Evolutionary conservation across 2,329 filamentous ascomycete genomes (phyloP).

Genomic region (Exserohilum turcica): DNA sequence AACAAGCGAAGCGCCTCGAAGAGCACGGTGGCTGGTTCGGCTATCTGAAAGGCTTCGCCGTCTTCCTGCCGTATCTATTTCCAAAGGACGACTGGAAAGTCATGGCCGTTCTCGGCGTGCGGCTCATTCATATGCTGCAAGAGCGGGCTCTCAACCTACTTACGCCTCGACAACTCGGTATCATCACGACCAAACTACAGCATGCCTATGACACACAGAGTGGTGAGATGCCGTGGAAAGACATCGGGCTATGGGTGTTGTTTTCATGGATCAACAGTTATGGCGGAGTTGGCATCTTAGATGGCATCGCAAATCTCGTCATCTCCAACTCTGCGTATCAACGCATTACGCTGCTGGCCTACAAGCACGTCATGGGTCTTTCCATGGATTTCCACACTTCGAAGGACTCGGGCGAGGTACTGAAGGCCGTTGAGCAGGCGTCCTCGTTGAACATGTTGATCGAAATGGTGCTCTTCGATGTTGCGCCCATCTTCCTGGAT

Average conservation of each 20-base stretch:
- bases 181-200: constrained; percentile 72
- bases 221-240: constrained; percentile 56
- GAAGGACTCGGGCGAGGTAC: constrained; percentile 68
- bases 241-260: constrained; percentile 58
- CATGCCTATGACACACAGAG: constrained; percentile 44
- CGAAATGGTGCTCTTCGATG: constrained; percentile 63
- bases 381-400: constrained; percentile 73
- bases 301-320: constrained; percentile 59
- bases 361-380: constrained; percentile 70
- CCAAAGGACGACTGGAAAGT: constrained; percentile 69
- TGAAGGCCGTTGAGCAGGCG: constrained; percentile 68
- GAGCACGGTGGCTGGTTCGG: constrained; percentile 77
- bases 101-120: constrained; percentile 69
- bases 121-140: constrained; percentile 70
- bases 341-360: constrained; percentile 64
- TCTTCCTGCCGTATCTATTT: constrained; percentile 81
- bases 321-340: constrained; percentile 64
- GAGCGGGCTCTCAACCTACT: constrained; percentile 76
- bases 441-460: constrained; percentile 64
- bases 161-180: constrained; percentile 79
- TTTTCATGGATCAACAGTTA: constrained; percentile 57
- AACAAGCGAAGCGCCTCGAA: constrained; percentile 66
- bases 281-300: constrained; percentile 58
- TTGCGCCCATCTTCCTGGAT: constrained; percentile 67
- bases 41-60: constrained; percentile 73